Base-by-base conservation (phyloP, 495 filamentous ascomycete species). In the Xylaria intraflava region DNA sequence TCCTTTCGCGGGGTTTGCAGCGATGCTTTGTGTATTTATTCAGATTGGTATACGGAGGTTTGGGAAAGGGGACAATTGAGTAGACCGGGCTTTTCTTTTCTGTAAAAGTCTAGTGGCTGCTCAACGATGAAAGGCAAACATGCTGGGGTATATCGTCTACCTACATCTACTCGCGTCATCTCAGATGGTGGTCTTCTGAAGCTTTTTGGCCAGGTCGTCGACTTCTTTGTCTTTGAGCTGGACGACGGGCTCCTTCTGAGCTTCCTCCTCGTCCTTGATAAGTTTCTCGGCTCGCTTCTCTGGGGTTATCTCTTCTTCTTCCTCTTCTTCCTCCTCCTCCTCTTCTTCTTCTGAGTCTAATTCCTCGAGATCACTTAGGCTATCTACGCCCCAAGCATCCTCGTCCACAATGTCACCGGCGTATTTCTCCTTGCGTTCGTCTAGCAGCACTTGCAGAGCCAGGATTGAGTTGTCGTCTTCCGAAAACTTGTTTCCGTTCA, bases 401-500 rank as follows among this genome's bases (percentile, higher is more conserved):
- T 83, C 80, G n/a, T 75, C 62, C 23, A 82, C 66, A 22, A 84
- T 65, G 27, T 82, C 77, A 24, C 77, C 80, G 14, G 72, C 78
- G 50, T 83, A 72, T 54, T 81, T 74, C 58, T 84, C 82, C 68
- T 87, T 83, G 30, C 76, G 75, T 46, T 75, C 71, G 49, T 82
- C 78, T 39, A 82, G 60, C 2, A 82, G 67, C 23, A 74, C 72
- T 46, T 73, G 71, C 4, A 83, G 65, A 12, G 60, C 58, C 19
- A 74, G 53, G 48, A 84, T 78, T 40, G 77, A 76, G 26, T 77
- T 68, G 57, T 96, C 92, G 1, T 94, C 90, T 66, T 96, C 91
- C 7, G 76, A 75, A 60, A 98, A 96, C 61, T 87, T 91, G 74
- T 98, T 98, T 35, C 93, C 93, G 67, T 98, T 97, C 55, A 98